Base-by-base conservation (phyloP, 2,329 filamentous ascomycete species). In the Epichloe scottii region DNA sequence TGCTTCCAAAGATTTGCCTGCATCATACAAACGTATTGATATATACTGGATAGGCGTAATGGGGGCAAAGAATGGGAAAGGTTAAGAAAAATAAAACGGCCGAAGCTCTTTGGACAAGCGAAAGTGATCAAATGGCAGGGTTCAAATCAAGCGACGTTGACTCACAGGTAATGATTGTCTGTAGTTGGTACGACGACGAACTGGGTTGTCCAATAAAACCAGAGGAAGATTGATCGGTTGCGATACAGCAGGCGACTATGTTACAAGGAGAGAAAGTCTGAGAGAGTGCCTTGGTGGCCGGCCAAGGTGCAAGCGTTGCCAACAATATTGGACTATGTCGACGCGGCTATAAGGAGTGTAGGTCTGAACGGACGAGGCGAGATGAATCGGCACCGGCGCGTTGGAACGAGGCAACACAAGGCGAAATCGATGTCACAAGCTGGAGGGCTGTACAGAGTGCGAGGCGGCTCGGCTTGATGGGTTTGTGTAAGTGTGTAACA, bases 281-380 rank as follows among this genome's bases (percentile, higher is more conserved):
- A 39, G 51, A 45, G 54, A 59, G 55, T 62, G 63, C 64, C 63
- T 58, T 63, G 62, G 61, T 43, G 60, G 59, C 63, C 47, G 60
- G 54, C 56, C 53, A 54, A 57, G 53, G 56, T 61, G 58, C 59
- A 61, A 64, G 61, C 56, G 60, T 63, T 59, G 59, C 66, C 66
- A 67, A 63, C 65, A 63, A 58, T 62, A 58, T 63, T 61, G 60
- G 55, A 53, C 49, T 62, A 61, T 63, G 60, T 65, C 59, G 63
- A 58, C 55, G 55, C 54, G 54, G 56, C 56, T 57, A 61, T 55
- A 57, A 54, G 54, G 52, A 55, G 54, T 55, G 57, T 51, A 55
- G 58, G 57, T 60, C 54, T 60, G 56, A 54, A 55, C 51, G 58
- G 57, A 62, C 58, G 57, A 63, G 60, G 57, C 59, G 61, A 62